Conservation (phyloP, 371 early-diverging fungal genomes). For the Catenaria anguillulae region DNA sequence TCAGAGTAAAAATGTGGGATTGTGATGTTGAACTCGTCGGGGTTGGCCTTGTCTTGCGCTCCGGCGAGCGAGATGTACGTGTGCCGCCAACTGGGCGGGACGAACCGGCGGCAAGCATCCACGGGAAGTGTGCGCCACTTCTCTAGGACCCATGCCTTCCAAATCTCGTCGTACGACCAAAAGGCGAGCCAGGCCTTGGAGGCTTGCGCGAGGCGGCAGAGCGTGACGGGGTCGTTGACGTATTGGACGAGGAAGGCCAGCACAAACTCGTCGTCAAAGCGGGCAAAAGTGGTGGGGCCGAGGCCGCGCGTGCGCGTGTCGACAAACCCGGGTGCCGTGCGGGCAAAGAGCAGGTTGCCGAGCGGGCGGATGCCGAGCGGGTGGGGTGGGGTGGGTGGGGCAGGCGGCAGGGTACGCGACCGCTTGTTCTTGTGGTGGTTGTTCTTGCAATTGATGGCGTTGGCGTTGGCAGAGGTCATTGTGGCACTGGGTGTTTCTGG, state of each 20-base stretch:
- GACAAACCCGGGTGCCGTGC: slow-evolving; percentile 15
- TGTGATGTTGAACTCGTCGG: slow-evolving; percentile 11
- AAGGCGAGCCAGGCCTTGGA: slow-evolving; percentile 30
- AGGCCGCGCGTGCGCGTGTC: slow-evolving; percentile 25
- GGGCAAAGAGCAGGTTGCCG: slow-evolving; percentile 33
- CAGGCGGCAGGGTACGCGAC: neutral
- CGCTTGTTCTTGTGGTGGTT: neutral
- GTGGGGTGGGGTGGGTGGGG: slow-evolving; percentile 16
- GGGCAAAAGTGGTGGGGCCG: slow-evolving; percentile 19
- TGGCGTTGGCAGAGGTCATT: no score
- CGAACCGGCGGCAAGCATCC: neutral
- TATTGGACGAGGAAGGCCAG: slow-evolving; percentile 21
- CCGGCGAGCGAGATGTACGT: neutral
- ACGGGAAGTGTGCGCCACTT: slow-evolving; percentile 10
- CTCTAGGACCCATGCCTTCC: slow-evolving; percentile 29
- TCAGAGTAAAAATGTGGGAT: slow-evolving; percentile 36
- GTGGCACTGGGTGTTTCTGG: no score
- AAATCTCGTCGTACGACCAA: slow-evolving; percentile 34
- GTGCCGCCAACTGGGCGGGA: neutral
- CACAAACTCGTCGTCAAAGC: slow-evolving; percentile 29
- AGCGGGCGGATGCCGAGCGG: slow-evolving; percentile 43
- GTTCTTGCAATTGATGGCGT: no score
- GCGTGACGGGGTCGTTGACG: slow-evolving; percentile 14
- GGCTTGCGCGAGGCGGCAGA: slow-evolving; percentile 23
- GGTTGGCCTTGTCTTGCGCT: neutral